Percentiles rank a stretch among this genome's conserved stretches.
Evolutionary conservation across 768 basidiomycete species (phyloP).

Genomic region (Pleurotus platypus): DNA sequence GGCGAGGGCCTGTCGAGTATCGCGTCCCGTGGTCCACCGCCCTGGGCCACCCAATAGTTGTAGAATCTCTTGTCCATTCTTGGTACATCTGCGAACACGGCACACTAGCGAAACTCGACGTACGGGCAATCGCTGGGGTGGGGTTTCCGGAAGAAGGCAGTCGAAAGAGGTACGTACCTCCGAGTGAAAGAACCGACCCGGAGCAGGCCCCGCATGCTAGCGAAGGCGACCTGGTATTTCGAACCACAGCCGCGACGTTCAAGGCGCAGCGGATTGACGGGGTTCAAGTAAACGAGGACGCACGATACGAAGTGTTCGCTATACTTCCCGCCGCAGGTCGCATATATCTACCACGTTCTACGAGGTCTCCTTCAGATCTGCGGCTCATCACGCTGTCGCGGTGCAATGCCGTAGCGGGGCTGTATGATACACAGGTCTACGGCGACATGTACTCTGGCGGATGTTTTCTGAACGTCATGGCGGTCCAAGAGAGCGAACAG

Average conservation of each 20-base stretch:
- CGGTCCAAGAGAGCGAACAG: not conserved
- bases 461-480: not conserved
- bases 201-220: not conserved
- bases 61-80: not conserved
- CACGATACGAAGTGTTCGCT: not conserved
- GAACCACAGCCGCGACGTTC: not conserved
- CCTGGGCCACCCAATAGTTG: not conserved
- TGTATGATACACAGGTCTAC: not conserved
- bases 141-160: not conserved
- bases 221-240: conserved; percentile 1
- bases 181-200: not conserved
- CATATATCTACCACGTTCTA: not conserved
- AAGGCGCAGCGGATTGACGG: not conserved
- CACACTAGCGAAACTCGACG: not conserved
- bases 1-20: not conserved
- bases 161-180: not conserved
- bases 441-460: not conserved
- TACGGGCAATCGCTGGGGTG: not conserved
- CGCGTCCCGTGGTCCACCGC: not conserved
- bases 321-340: not conserved
- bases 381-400: not conserved
- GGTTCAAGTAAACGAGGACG: not conserved
- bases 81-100: not conserved
- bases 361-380: not conserved
- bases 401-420: not conserved